A percentile compares a stretch with the other conserved stretches of the same genome.
Conservation (phyloP, 164 flowering plant species). For the Houttuynia cordata region DNA sequence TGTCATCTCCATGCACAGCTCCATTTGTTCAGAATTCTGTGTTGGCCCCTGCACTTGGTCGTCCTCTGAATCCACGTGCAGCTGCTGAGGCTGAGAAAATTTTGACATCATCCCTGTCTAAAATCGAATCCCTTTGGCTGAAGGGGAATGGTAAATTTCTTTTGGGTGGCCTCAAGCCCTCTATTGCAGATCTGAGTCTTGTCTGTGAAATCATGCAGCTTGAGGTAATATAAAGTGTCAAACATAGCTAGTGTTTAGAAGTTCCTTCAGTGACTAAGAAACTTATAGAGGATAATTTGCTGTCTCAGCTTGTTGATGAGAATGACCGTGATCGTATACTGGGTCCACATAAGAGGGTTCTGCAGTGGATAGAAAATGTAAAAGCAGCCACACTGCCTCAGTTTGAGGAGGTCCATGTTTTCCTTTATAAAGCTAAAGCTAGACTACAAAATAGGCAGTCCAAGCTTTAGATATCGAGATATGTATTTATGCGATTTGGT, state of each 20-base stretch:
- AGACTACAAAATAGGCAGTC: slow-evolving; percentile 18
- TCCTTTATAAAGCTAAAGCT: slow-evolving; percentile 37
- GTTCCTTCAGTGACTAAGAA: neutral
- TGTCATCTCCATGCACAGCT: slow-evolving; percentile 27
- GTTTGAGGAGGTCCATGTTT: slow-evolving; percentile 59
- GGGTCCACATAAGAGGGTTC: slow-evolving; percentile 59
- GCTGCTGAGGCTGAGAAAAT: slow-evolving; percentile 58
- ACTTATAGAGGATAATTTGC: neutral
- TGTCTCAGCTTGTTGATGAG: slow-evolving; percentile 44
- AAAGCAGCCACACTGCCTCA: slow-evolving; percentile 61
- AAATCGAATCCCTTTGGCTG: slow-evolving; percentile 68
- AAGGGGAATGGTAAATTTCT: slow-evolving; percentile 53
- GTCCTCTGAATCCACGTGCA: slow-evolving; percentile 35
- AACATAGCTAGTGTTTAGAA: neutral
- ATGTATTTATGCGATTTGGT: no score
- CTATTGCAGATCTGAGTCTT: slow-evolving; percentile 86
- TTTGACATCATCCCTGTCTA: slow-evolving; percentile 38
- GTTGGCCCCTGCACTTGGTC: slow-evolving; percentile 58
- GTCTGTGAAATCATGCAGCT: slow-evolving; percentile 86
- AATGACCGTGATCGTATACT: slow-evolving; percentile 43
- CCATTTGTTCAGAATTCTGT: slow-evolving; percentile 24
- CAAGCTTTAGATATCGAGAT: neutral
- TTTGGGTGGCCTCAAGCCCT: slow-evolving; percentile 59
- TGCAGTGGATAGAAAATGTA: slow-evolving; percentile 66
- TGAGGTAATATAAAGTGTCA: slow-evolving; percentile 33